Evolutionary conservation across 768 basidiomycete species (phyloP).

Genomic region (Phylloporus arenicola): DNA sequence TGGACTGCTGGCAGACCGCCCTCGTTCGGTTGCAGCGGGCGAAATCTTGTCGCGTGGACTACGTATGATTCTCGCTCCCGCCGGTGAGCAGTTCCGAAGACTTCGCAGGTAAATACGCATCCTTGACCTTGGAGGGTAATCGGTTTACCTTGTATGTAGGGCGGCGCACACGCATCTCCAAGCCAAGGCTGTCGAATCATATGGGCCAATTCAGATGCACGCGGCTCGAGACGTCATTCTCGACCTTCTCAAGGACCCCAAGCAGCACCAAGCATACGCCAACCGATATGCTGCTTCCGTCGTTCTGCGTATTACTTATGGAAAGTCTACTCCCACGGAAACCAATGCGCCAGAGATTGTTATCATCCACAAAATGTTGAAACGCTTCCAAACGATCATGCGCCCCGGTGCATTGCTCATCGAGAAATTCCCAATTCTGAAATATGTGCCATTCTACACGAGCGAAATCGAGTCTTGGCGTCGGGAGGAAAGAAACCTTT

Average conservation of each 20-base stretch:
- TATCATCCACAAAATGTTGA: slow-evolving; percentile 30
- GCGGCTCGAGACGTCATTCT: slow-evolving; percentile 28
- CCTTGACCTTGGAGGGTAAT: not conserved
- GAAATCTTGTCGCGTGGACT: slow-evolving; percentile 57
- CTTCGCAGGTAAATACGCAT: slow-evolving; percentile 43
- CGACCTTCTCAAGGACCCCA: slow-evolving; percentile 30
- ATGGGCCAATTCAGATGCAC: slow-evolving; percentile 44
- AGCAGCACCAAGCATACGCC: slow-evolving; percentile 49
- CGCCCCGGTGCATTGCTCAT: slow-evolving; percentile 33
- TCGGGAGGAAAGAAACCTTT: slow-evolving; percentile 48
- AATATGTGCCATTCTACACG: slow-evolving; percentile 56
- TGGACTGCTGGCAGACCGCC: slow-evolving; percentile 50
- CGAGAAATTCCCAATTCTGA: slow-evolving; percentile 34
- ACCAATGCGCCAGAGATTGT: slow-evolving; percentile 30
- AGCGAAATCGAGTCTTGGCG: slow-evolving; percentile 54
- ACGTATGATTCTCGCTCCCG: slow-evolving; percentile 49
- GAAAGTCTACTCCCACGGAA: slow-evolving; percentile 29
- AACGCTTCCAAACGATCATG: slow-evolving; percentile 34
- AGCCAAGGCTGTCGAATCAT: slow-evolving; percentile 44
- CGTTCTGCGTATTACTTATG: slow-evolving; percentile 32
- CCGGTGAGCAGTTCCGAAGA: slow-evolving; percentile 56
- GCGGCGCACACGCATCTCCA: slow-evolving; percentile 57
- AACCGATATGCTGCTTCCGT: slow-evolving; percentile 39
- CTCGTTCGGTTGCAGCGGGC: slow-evolving; percentile 51
- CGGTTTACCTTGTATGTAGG: slow-evolving; percentile 22